Base-by-base conservation (phyloP, 2,329 filamentous ascomycete genomes). In the Colletotrichum karsti region DNA sequence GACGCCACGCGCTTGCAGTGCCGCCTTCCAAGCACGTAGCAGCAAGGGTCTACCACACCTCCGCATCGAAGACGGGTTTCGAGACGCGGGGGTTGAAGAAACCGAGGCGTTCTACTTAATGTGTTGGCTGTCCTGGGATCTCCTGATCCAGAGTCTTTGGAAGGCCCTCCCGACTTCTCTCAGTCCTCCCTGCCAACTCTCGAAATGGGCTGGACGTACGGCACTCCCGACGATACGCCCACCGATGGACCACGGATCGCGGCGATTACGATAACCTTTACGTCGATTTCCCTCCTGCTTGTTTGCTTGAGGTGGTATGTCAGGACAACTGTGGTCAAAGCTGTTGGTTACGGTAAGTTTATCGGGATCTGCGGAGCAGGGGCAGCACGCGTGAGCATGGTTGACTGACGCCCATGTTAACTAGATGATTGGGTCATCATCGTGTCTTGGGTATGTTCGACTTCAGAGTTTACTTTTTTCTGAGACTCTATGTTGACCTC, bases 171-270 rank as follows among this genome's bases (percentile, higher is more conserved):
- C 51, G 35, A 55, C 20, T 55, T 12, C 9, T 18, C 18, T 20
- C 20, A 55, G 35, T 15, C 51, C 20, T 39, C 35, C 51, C 33
- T 33, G 4, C 41, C 30, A 30, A 58, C 41, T 35, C 22, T 15
- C 56, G 22, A 24, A 51, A 80, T 80, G 78, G 76, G 74, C 37
- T 81, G 79, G 79, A 78, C 77, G 7, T 78, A 75, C 73, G 80
- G 81, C 71, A 76, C 78, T 20, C 60, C 68, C 3, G 72, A 69
- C 46, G 71, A 76, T 65, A 76, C 74, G 15, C 75, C 76, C n/a
- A 80, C 77, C n/a, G 73, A 75, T 30, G 79, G 76, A 8, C 74
- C 75, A 7, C 69, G 70, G n/a, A 77, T 81, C 41, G 72, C 74
- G 1, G 73, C 73, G 12, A 70, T 80, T 9, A 74, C 74, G 3